Percentiles rank a stretch among this genome's conserved stretches.
Conservation (phyloP, 768 basidiomycete genomes). For the Podaxis pistillaris region DNA sequence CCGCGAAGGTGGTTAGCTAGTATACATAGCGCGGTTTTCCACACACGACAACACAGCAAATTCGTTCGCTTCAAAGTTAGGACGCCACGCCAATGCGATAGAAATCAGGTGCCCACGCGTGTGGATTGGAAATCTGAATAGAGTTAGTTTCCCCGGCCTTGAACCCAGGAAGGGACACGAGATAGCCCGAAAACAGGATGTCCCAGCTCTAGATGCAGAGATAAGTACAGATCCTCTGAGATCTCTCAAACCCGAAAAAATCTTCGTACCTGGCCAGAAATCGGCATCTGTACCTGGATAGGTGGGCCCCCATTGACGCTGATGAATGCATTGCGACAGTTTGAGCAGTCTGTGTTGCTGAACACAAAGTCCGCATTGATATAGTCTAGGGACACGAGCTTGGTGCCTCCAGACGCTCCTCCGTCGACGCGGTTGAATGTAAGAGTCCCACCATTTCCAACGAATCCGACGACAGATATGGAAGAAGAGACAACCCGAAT, state of each 20-base stretch:
- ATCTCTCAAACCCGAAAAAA: background rate
- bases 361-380: constrained; percentile 45
- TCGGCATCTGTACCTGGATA: constrained; percentile 44
- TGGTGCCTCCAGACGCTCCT: constrained; percentile 38
- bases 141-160: constrained; percentile 43
- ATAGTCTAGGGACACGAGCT: constrained; percentile 43
- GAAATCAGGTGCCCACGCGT: constrained; percentile 40
- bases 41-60: background rate
- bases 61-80: constrained; percentile 13
- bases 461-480: constrained; percentile 37
- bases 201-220: constrained; percentile 40
- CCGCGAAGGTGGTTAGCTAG: constrained; percentile 1
- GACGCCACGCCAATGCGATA: constrained; percentile 38
- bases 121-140: constrained; percentile 42
- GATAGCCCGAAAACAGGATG: constrained; percentile 38
- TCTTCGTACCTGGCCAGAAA: constrained; percentile 42
- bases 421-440: constrained; percentile 42
- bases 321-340: constrained; percentile 45
- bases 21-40: background rate
- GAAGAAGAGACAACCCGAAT: constrained; percentile 34
- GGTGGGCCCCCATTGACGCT: constrained; percentile 44
- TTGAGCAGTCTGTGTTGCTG: constrained; percentile 44
- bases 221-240: background rate
- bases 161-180: constrained; percentile 42
- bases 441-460: constrained; percentile 43